These are phyloP conservation scores for Fusarium metavorans DNA, from an alignment of 2,329 filamentous ascomycete genomes.

Conservation along the genomic window DNA sequence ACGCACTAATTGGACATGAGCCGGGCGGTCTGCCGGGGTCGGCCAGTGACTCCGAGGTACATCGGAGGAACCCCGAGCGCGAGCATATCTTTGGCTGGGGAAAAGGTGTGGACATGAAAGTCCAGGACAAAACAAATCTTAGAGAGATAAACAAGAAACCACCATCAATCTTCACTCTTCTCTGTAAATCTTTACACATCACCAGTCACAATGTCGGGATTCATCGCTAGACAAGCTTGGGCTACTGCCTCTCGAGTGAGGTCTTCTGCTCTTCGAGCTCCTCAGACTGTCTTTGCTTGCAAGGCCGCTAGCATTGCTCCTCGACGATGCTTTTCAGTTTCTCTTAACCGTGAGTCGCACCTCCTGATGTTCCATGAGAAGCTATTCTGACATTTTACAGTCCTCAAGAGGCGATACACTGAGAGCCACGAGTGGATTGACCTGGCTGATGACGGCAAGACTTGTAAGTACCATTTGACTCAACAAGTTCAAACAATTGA, in stretches of 20 bases:
- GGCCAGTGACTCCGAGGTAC: constrained; percentile 41
- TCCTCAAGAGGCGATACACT: constrained; percentile 69
- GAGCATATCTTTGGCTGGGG: constrained; percentile 2
- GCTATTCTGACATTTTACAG: constrained; percentile 14
- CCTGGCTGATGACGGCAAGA: constrained; percentile 73
- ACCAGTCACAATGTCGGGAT: constrained; percentile 35
- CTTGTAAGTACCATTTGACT: constrained; percentile 33
- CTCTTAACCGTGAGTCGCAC: constrained; percentile 34
- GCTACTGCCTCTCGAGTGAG: constrained; percentile 39
- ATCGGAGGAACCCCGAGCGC: constrained; percentile 32
- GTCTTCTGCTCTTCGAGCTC: constrained; percentile 35
- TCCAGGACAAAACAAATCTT: neutral
- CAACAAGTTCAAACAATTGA: neutral
- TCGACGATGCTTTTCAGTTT: constrained; percentile 43
- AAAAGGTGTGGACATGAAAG: neutral
- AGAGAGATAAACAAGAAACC: neutral
- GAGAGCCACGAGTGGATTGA: constrained; percentile 96
- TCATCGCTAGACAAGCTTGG: constrained; percentile 43
- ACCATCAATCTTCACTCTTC: constrained; percentile 2
- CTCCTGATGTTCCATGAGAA: neutral
- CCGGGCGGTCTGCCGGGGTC: neutral
- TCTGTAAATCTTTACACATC: neutral
- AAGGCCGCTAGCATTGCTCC: constrained; percentile 25
- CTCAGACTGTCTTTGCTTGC: constrained; percentile 31
- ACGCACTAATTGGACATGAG: constrained; percentile 1